These are phyloP conservation scores for Cercophora sp. DNA, from an alignment of 495 filamentous ascomycete species.

Conservation along the genomic window DNA sequence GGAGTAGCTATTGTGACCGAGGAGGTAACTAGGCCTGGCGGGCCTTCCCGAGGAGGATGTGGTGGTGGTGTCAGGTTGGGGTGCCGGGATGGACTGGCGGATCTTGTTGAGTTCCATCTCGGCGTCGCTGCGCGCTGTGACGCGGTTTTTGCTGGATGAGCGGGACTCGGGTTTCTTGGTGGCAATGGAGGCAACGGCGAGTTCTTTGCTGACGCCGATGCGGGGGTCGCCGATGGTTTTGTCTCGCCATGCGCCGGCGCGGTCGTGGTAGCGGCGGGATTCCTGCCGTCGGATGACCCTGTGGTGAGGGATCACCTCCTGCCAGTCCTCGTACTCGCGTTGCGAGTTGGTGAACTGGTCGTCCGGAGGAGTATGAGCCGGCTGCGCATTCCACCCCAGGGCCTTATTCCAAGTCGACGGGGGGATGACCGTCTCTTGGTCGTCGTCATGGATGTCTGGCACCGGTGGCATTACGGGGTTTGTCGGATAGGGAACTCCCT, in stretches of 20 bases:
- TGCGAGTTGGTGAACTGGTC: background rate
- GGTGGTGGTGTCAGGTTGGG: conserved; percentile 14
- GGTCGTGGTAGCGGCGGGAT: conserved; percentile 42
- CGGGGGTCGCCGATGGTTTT: conserved; percentile 44
- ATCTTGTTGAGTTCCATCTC: conserved; percentile 38
- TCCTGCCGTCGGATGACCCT: conserved; percentile 41
- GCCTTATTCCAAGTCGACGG: background rate
- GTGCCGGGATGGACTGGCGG: conserved; percentile 18
- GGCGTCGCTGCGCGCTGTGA: conserved; percentile 36
- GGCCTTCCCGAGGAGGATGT: conserved; percentile 5
- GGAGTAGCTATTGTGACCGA: conserved; percentile 33
- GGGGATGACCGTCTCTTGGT: conserved; percentile 17
- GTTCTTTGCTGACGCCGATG: conserved; percentile 40
- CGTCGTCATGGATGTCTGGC: conserved; percentile 12
- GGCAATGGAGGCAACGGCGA: conserved; percentile 31
- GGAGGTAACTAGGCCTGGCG: conserved; percentile 24
- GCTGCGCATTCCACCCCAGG: background rate
- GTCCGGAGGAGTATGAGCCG: background rate
- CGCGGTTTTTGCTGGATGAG: conserved; percentile 20
- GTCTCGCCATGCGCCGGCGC: conserved; percentile 46
- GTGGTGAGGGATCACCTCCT: conserved; percentile 34
- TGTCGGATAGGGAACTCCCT: conserved; percentile 17
- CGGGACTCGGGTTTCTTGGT: conserved; percentile 4
- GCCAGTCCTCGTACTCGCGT: conserved; percentile 18
- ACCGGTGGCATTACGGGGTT: conserved; percentile 19